phyloP scores from a whole-genome alignment of 306 rosid genomes.

The Boehmeria nivea region DNA sequence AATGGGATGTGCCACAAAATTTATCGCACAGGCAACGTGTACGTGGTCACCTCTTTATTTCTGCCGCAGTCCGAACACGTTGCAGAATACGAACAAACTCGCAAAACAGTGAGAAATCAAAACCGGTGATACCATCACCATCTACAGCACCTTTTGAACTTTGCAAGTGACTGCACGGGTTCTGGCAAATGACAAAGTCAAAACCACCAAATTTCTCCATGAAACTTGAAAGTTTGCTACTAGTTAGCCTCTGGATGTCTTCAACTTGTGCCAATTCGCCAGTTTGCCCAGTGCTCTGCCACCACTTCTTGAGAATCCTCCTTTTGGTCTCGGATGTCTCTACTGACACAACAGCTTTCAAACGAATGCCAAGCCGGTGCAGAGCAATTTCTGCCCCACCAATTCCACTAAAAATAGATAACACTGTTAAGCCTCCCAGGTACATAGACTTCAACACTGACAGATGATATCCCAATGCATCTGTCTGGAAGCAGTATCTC shows the following conservation, averaged over 20 bases:
- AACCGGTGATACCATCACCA: conserved; percentile 26
- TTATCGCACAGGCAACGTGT: background rate
- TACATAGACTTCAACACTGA: conserved; percentile 60
- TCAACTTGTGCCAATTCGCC: conserved; percentile 72
- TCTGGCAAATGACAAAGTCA: conserved; percentile 73
- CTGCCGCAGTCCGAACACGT: conserved; percentile 49
- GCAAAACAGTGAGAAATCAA: conserved; percentile 57
- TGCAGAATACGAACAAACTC: conserved; percentile 80
- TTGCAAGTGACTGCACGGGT: conserved; percentile 36
- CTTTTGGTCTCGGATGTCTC: conserved; percentile 62
- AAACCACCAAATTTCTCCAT: conserved; percentile 48
- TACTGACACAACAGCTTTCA: conserved; percentile 67
- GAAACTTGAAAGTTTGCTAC: conserved; percentile 46
- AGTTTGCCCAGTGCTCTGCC: conserved; percentile 53
- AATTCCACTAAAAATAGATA: conserved; percentile 71
- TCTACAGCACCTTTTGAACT: conserved; percentile 22
- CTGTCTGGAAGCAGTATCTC: conserved; percentile 75
- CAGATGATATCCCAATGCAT: conserved; percentile 67
- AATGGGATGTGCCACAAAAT: too few relatives aligned
- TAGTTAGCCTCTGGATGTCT: conserved; percentile 59
- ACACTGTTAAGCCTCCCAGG: conserved; percentile 59
- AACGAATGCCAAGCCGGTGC: conserved; percentile 62
- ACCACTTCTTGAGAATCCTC: conserved; percentile 74
- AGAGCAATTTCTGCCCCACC: conserved; percentile 85
- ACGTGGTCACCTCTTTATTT: conserved; percentile 34